These are phyloP conservation scores for Erigeron canadensis DNA, from an alignment of 129 eudicot species.

Conservation along the genomic window DNA sequence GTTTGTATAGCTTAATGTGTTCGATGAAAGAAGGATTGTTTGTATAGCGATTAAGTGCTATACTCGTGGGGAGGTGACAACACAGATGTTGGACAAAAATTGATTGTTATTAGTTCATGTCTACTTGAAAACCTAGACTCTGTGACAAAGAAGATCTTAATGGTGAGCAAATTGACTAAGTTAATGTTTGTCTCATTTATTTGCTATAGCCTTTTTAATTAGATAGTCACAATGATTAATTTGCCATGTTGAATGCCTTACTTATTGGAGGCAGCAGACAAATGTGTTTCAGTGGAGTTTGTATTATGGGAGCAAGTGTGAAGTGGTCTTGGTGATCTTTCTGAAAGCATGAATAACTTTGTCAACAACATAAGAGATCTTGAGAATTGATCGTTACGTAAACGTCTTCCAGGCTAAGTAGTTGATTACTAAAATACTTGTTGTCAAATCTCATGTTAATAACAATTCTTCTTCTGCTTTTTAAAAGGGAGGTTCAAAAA, in stretches of 20 bases:
- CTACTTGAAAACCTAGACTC: constrained; percentile 53
- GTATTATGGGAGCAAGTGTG: constrained; percentile 59
- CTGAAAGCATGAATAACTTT: constrained; percentile 58
- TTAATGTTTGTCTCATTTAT: constrained; percentile 3
- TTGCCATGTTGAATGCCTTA: constrained; percentile 17
- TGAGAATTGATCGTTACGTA: constrained; percentile 75
- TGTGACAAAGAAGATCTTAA: constrained; percentile 47
- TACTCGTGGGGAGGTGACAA: constrained; percentile 68
- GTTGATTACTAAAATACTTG: too few relatives aligned
- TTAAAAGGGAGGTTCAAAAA: too few relatives aligned
- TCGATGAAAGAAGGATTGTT: too few relatives aligned
- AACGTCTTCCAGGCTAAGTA: constrained; percentile 71
- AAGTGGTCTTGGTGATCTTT: constrained; percentile 45
- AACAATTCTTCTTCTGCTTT: too few relatives aligned
- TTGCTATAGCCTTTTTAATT: constrained; percentile 9
- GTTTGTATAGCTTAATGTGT: too few relatives aligned
- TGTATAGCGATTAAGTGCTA: constrained; percentile 51
- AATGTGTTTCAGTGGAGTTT: constrained; percentile 73
- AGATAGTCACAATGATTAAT: neutral
- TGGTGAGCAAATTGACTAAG: constrained; percentile 46
- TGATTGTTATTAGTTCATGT: constrained; percentile 62
- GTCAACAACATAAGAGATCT: constrained; percentile 63
- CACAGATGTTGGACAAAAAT: constrained; percentile 66
- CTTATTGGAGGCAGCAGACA: constrained; percentile 73
- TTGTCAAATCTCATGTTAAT: too few relatives aligned